Evolutionary conservation across 1,284 basidiomycete genomes (phyloP).

Genomic region (Gomphus bonarii): DNA sequence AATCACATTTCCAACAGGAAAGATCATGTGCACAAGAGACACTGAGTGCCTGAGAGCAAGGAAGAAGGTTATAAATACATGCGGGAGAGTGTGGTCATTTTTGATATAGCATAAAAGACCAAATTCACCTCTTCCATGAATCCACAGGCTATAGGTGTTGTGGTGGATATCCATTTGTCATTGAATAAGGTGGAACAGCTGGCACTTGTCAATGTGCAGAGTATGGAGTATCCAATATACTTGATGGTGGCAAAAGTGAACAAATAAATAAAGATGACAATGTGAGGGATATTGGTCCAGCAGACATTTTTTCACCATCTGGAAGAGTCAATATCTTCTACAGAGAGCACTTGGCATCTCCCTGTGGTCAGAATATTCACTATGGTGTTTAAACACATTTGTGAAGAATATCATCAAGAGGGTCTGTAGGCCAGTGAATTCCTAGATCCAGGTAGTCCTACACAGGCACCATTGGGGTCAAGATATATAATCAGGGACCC

Average conservation of each 20-base stretch:
- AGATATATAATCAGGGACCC: too few relatives aligned
- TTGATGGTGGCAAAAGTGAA: constrained; percentile 12
- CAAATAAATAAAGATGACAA: not conserved
- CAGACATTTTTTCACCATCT: constrained; percentile 37
- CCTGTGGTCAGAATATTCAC: constrained; percentile 24
- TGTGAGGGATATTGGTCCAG: constrained; percentile 15
- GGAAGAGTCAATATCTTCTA: constrained; percentile 29
- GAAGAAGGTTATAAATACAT: too few relatives aligned
- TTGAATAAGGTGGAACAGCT: constrained; percentile 26
- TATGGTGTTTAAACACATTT: constrained; percentile 21
- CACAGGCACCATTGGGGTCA: not conserved
- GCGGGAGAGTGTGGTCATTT: not conserved
- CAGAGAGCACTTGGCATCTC: constrained; percentile 24
- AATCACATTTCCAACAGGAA: too few relatives aligned
- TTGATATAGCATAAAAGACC: not conserved
- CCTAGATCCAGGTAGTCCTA: constrained; percentile 27
- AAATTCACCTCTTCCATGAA: constrained; percentile 22
- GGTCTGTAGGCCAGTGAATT: constrained; percentile 17
- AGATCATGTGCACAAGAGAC: too few relatives aligned
- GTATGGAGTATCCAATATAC: constrained; percentile 28
- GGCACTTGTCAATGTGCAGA: constrained; percentile 29
- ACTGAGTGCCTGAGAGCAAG: too few relatives aligned
- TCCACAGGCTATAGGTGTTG: constrained; percentile 23
- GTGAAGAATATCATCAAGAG: constrained; percentile 13
- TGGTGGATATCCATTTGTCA: constrained; percentile 17